A percentile compares a stretch with the other conserved stretches of the same genome.
Conservation (phyloP, 2,329 filamentous ascomycete genomes). For the Rugonectria rugulosa region DNA sequence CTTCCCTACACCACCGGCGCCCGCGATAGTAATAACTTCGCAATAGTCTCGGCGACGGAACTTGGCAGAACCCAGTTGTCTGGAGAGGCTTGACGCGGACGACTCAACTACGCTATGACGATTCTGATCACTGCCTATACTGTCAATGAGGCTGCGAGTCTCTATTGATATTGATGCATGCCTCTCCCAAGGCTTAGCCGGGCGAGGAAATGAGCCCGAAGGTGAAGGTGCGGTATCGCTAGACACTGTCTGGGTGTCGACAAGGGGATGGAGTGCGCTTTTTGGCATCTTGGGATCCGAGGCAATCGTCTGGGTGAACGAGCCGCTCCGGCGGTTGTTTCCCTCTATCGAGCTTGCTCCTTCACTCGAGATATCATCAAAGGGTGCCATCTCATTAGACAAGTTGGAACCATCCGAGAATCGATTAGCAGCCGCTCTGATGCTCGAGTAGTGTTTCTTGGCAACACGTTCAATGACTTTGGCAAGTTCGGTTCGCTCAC, state of each 20-base stretch:
- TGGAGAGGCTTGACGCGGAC: constrained; percentile 58
- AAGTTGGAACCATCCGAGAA: constrained; percentile 63
- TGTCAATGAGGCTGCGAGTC: constrained; percentile 55
- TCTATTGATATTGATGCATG: constrained; percentile 61
- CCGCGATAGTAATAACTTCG: constrained; percentile 68
- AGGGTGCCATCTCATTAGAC: constrained; percentile 58
- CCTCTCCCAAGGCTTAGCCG: constrained; percentile 58
- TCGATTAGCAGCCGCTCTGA: constrained; percentile 51
- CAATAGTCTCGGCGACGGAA: constrained; percentile 69
- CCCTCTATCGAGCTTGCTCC: constrained; percentile 66
- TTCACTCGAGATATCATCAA: constrained; percentile 65
- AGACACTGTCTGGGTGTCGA: constrained; percentile 51
- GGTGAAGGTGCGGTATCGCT: constrained; percentile 58
- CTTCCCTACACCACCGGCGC: constrained; percentile 70
- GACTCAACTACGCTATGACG: constrained; percentile 55
- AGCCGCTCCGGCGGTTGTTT: constrained; percentile 56
- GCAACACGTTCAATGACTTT: constrained; percentile 80
- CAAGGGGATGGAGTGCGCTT: constrained; percentile 50
- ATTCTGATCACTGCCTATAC: constrained; percentile 50
- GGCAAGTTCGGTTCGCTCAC: constrained; percentile 74
- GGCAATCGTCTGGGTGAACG: constrained; percentile 54
- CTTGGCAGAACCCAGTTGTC: constrained; percentile 63
- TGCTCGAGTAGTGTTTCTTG: constrained; percentile 63
- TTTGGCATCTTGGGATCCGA: constrained; percentile 51
- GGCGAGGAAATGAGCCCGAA: constrained; percentile 49